These are phyloP conservation scores for Phaeolepiota aurea DNA, from an alignment of 768 basidiomycete species.

Conservation along the genomic window DNA sequence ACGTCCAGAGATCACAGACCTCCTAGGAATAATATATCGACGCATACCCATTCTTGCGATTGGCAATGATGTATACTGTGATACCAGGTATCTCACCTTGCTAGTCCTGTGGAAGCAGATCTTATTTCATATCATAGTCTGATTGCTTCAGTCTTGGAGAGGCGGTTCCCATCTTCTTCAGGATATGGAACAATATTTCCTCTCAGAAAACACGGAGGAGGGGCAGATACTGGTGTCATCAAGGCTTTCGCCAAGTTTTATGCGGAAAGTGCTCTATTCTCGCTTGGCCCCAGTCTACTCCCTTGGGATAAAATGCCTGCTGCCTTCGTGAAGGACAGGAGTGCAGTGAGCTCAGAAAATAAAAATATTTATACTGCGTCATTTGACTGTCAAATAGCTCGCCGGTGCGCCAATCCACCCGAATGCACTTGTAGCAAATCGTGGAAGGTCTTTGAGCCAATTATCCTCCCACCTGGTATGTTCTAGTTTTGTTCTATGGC, in stretches of 20 bases:
- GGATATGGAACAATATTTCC: constrained; percentile 45
- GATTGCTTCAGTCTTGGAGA: constrained; percentile 43
- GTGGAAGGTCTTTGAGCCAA: constrained; percentile 23
- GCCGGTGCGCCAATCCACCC: constrained; percentile 28
- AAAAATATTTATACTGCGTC: neutral
- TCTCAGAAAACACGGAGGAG: constrained; percentile 27
- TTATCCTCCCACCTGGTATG: constrained; percentile 42
- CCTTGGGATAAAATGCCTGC: constrained; percentile 41
- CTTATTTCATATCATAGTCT: constrained; percentile 24
- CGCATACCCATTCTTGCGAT: constrained; percentile 54
- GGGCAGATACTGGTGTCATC: constrained; percentile 35
- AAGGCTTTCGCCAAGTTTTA: constrained; percentile 41
- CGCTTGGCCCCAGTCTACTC: constrained; percentile 26
- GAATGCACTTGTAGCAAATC: constrained; percentile 21
- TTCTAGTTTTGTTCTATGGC: neutral
- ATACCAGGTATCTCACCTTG: constrained; percentile 29
- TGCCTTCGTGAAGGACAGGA: constrained; percentile 41
- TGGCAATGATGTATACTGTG: constrained; percentile 54
- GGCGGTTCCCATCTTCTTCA: constrained; percentile 40
- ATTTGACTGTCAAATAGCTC: constrained; percentile 13
- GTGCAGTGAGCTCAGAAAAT: constrained; percentile 22
- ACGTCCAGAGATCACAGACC: constrained; percentile 46
- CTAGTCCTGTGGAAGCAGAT: neutral
- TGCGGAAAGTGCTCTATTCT: constrained; percentile 35
- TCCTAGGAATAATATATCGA: constrained; percentile 46